phyloP scores from a whole-genome alignment of 1,284 basidiomycete genomes.

The Boletus sp. region DNA sequence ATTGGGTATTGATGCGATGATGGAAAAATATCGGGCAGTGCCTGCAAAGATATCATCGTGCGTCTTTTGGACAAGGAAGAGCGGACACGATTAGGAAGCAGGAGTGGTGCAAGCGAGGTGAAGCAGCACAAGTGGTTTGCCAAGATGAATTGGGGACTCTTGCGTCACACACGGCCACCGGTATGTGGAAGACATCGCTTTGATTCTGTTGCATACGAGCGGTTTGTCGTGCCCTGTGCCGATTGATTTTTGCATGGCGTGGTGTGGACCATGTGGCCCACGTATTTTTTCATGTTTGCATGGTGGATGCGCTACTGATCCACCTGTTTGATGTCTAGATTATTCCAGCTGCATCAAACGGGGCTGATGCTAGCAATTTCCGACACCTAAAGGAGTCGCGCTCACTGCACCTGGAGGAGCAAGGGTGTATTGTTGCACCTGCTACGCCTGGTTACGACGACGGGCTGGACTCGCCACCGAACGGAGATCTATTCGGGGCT shows the following conservation, averaged over 20 bases:
- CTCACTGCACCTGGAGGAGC: slow-evolving; percentile 82
- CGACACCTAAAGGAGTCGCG: slow-evolving; percentile 86
- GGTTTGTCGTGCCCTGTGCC: not conserved
- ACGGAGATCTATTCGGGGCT: slow-evolving; percentile 67
- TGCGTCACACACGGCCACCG: slow-evolving; percentile 91
- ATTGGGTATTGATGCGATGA: slow-evolving; percentile 6
- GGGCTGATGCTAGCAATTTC: slow-evolving; percentile 87
- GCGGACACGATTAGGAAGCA: slow-evolving; percentile 82
- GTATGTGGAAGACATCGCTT: slow-evolving; percentile 45
- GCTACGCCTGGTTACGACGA: slow-evolving; percentile 41
- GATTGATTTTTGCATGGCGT: not conserved
- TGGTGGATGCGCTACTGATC: slow-evolving; percentile 22
- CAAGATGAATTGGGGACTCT: slow-evolving; percentile 93
- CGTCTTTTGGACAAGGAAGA: slow-evolving; percentile 95
- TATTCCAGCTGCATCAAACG: slow-evolving; percentile 78
- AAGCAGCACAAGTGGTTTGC: slow-evolving; percentile 99
- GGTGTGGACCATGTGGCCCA: slow-evolving; percentile 13
- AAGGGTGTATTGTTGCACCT: slow-evolving; percentile 37
- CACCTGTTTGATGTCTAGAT: slow-evolving; percentile 50
- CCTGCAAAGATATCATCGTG: slow-evolving; percentile 83
- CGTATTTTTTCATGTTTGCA: slow-evolving; percentile 7
- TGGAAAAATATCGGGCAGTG: slow-evolving; percentile 40
- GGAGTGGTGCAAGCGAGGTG: slow-evolving; percentile 94
- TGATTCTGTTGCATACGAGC: slow-evolving; percentile 4
- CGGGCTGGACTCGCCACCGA: slow-evolving; percentile 42